phyloP scores from a whole-genome alignment of 352 stramenopile genomes.

The Phytophthora litchii region DNA sequence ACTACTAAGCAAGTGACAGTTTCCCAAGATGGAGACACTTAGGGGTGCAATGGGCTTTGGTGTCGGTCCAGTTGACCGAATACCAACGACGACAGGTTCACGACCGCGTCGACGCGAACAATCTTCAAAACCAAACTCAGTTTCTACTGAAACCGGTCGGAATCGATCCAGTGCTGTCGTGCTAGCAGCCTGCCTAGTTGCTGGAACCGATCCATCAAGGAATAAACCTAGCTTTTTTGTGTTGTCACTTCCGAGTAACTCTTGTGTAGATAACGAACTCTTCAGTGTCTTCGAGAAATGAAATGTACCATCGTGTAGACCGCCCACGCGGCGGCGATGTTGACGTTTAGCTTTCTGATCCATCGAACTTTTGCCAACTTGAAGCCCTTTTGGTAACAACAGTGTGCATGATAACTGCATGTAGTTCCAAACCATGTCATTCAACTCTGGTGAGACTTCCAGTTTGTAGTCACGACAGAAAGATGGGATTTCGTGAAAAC shows the following conservation, averaged over 20 bases:
- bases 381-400: conserved; percentile 60
- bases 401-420: conserved; percentile 68
- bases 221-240: conserved; percentile 32
- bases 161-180: conserved; percentile 49
- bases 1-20: background rate
- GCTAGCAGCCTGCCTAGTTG: conserved; percentile 41
- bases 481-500: conserved; percentile 70
- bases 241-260: conserved; percentile 37
- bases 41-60: conserved; percentile 33
- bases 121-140: conserved; percentile 4
- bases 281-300: conserved; percentile 35
- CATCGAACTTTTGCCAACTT: conserved; percentile 55
- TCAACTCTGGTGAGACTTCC: conserved; percentile 62
- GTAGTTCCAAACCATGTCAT: conserved; percentile 51
- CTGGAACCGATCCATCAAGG: conserved; percentile 37
- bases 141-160: conserved; percentile 35
- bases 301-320: conserved; percentile 59
- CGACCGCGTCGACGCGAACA: conserved; percentile 4
- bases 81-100: conserved; percentile 42
- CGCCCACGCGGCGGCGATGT: conserved; percentile 49
- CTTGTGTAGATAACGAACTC: conserved; percentile 49
- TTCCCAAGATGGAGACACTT: conserved; percentile 23
- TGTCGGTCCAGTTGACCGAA: conserved; percentile 32
- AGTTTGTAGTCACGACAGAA: conserved; percentile 83
- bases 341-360: conserved; percentile 46